Evolutionary conservation across 208 protist species (phyloP).

Genomic region (Leishmania lainsoni): DNA sequence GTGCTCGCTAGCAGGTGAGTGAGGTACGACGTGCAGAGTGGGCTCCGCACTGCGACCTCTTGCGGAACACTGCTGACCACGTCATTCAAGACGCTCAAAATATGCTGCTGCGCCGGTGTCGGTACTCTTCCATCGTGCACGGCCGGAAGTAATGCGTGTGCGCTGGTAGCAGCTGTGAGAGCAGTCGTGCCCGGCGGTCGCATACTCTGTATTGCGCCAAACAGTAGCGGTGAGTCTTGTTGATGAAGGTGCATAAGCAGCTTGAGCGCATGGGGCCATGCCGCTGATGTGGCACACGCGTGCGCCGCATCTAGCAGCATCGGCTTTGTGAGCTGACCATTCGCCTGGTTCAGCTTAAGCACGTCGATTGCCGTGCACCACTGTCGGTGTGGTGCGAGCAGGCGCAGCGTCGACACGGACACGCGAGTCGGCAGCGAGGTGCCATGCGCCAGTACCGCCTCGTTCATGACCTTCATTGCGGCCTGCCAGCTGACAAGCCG

Average conservation of each 20-base stretch:
- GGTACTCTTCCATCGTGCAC: constrained; percentile 10
- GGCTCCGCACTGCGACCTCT: constrained; percentile 44
- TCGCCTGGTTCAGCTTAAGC: constrained; percentile 65
- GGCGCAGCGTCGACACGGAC: constrained; percentile 64
- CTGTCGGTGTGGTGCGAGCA: constrained; percentile 73
- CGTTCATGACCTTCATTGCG: constrained; percentile 60
- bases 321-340: constrained; percentile 68
- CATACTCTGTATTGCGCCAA: constrained; percentile 67
- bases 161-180: constrained; percentile 21
- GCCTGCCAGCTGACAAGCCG: constrained; percentile 61
- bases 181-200: constrained; percentile 57
- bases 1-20: constrained; percentile 82
- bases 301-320: constrained; percentile 77
- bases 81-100: constrained; percentile 56
- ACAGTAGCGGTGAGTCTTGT: constrained; percentile 59
- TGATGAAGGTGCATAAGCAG: constrained; percentile 64
- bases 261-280: constrained; percentile 58
- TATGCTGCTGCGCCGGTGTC: constrained; percentile 57
- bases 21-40: constrained; percentile 74
- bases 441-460: constrained; percentile 74
- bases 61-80: constrained; percentile 62
- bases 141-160: constrained; percentile 40
- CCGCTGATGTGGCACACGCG: constrained; percentile 53
- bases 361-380: constrained; percentile 57
- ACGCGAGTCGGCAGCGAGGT: constrained; percentile 56